Conservation (phyloP, 805 yeast species). For the Nakazawaea peltata region DNA sequence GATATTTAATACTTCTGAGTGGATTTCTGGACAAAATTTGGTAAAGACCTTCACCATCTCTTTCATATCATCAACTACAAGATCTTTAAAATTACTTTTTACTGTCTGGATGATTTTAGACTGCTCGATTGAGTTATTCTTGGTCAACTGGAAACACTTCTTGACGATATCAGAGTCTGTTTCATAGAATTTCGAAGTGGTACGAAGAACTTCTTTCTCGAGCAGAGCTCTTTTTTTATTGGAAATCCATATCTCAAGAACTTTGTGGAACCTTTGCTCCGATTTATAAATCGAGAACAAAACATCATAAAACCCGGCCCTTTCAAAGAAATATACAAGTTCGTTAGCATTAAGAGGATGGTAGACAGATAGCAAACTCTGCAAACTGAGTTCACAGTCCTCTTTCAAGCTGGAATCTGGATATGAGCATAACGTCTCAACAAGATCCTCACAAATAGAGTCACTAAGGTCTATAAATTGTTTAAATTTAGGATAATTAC, state of each 20-base stretch:
- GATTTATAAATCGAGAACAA: conserved; percentile 47
- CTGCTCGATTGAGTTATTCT: conserved; percentile 12
- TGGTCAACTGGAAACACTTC: conserved; percentile 16
- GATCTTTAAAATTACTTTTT: conserved; percentile 18
- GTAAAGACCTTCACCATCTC: conserved; percentile 30
- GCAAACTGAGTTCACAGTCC: conserved; percentile 73
- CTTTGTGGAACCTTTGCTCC: conserved; percentile 43
- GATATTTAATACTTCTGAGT: conserved; percentile 25
- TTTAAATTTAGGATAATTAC: conserved; percentile 76
- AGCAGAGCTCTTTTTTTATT: conserved; percentile 9
- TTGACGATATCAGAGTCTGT: conserved; percentile 16
- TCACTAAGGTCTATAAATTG: conserved; percentile 77
- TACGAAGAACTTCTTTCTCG: conserved; percentile 9
- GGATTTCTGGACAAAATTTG: conserved; percentile 29
- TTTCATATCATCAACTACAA: conserved; percentile 21
- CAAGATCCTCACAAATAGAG: conserved; percentile 37
- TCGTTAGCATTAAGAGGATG: conserved; percentile 46
- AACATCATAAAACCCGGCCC: conserved; percentile 50
- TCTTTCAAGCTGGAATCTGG: conserved; percentile 26
- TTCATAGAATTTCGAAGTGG: background rate
- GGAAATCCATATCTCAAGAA: conserved; percentile 46
- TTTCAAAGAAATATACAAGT: conserved; percentile 41
- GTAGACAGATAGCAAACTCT: conserved; percentile 59
- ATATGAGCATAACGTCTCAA: conserved; percentile 41
- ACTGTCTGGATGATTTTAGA: conserved; percentile 20